A percentile compares a stretch with the other conserved stretches of the same genome.
These are phyloP conservation scores for Alternaria rosae DNA, from an alignment of 2,329 filamentous ascomycete genomes.

Conservation along the genomic window DNA sequence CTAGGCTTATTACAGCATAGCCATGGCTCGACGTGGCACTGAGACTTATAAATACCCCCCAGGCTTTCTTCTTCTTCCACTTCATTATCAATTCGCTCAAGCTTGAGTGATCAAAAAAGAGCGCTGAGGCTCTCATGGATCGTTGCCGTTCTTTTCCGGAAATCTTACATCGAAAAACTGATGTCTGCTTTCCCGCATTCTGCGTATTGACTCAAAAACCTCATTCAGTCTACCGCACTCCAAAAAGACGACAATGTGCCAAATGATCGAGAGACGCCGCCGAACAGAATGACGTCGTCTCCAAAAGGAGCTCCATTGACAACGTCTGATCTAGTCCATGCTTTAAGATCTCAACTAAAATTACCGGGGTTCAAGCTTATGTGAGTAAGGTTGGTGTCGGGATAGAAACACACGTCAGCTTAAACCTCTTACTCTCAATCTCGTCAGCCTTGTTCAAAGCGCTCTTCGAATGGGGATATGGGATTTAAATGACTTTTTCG, in stretches of 20 bases:
- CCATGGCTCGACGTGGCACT: not conserved
- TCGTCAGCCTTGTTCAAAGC: not conserved
- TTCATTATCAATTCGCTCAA: not conserved
- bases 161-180: too few species aligned
- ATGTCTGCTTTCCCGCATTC: not conserved
- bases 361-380: too few species aligned
- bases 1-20: too few species aligned
- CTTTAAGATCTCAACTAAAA: too few species aligned
- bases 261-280: not conserved
- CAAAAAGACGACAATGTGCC: not conserved
- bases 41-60: not conserved
- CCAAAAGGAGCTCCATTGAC: not conserved
- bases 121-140: too few species aligned
- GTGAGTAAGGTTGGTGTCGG: too few species aligned
- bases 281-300: not conserved
- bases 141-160: not conserved
- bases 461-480: too few species aligned
- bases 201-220: not conserved
- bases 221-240: not conserved
- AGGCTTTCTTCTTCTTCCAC: not conserved
- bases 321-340: rapidly evolving
- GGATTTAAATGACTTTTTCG: too few species aligned
- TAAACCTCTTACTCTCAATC: not conserved
- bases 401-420: too few species aligned
- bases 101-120: not conserved